phyloP scores from a whole-genome alignment of 768 basidiomycete genomes.

The Trametes sanguinea region DNA sequence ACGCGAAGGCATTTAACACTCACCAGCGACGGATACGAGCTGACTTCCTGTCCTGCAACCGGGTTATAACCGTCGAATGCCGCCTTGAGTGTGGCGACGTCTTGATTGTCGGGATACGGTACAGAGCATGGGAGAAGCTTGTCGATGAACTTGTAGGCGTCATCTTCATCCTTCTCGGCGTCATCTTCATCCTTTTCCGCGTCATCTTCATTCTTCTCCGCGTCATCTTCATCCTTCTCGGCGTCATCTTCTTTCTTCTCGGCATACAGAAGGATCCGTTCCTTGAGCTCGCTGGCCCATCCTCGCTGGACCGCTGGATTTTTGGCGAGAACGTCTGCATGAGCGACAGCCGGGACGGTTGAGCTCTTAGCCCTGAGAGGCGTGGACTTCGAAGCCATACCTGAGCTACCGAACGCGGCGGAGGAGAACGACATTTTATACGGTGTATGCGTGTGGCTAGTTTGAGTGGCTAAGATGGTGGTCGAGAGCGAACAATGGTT shows the following conservation, averaged over 20 bases:
- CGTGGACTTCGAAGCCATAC: not conserved
- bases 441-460: not conserved
- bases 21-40: not conserved
- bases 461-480: no score
- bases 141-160: not conserved
- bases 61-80: constrained; percentile 1
- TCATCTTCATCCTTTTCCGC: no score
- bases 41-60: not conserved
- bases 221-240: no score
- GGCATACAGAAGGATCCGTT: not conserved
- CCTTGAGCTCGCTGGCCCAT: not conserved
- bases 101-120: not conserved
- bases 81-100: not conserved
- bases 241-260: not conserved
- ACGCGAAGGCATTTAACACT: not conserved
- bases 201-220: no score
- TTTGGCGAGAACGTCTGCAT: not conserved
- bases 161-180: no score
- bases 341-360: not conserved
- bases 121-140: constrained; percentile 2
- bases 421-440: constrained; percentile 10
- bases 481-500: no score
- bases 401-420: not conserved
- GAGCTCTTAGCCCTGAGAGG: not conserved
- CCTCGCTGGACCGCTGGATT: not conserved